A percentile compares a stretch with the other conserved stretches of the same genome.
phyloP scores from a whole-genome alignment of 83 land plant genomes.

The Diphasiastrum complanatum region DNA sequence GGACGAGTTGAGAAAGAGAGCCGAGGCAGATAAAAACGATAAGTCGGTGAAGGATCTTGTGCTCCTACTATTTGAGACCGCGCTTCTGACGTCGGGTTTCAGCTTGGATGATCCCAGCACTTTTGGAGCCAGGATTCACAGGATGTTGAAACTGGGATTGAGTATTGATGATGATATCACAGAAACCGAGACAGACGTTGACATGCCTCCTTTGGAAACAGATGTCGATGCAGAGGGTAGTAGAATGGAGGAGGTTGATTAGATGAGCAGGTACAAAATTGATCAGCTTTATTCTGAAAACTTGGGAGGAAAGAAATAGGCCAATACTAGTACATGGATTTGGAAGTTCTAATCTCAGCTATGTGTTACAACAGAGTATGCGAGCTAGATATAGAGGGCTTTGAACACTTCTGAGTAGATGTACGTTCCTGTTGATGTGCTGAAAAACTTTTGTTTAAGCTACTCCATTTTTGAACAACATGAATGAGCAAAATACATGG shows the following conservation, averaged over 20 bases:
- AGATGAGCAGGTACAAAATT: no score
- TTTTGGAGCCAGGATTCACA: constrained; percentile 72
- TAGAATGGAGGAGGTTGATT: constrained; percentile 94
- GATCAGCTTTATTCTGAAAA: no score
- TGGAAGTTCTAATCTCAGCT: no score
- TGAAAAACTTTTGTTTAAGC: no score
- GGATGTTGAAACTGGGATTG: constrained; percentile 85
- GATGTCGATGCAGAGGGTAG: constrained; percentile 58
- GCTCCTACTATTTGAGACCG: constrained; percentile 70
- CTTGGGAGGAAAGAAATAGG: no score
- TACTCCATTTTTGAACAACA: no score
- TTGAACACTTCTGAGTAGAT: no score
- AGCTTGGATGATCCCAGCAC: constrained; percentile 81
- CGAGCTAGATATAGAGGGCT: no score
- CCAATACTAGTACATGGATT: no score
- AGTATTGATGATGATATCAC: constrained; percentile 68
- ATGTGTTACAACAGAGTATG: no score
- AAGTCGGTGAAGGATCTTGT: constrained; percentile 85
- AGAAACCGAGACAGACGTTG: constrained; percentile 38
- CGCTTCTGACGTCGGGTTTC: constrained; percentile 76
- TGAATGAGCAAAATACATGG: no score
- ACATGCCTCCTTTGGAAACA: constrained; percentile 66
- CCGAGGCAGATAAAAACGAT: constrained; percentile 82
- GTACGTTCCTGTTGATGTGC: no score
- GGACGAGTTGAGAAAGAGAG: constrained; percentile 78